These are phyloP conservation scores for Penicillium chermesinum DNA, from an alignment of 495 filamentous ascomycete species.

Conservation along the genomic window DNA sequence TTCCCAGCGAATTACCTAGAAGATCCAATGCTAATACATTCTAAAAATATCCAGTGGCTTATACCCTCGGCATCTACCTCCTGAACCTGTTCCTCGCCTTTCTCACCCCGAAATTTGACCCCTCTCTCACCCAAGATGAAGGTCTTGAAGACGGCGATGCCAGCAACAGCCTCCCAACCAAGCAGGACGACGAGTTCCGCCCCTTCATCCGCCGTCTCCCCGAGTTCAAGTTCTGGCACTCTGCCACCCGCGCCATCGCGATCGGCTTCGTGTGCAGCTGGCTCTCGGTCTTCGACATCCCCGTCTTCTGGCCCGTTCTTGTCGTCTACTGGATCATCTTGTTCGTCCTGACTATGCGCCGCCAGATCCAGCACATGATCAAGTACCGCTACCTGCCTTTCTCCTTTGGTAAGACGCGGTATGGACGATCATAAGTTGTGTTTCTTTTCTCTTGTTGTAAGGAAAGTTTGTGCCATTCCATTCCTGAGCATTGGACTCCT, in stretches of 20 bases:
- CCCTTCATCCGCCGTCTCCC: slow-evolving; percentile 94
- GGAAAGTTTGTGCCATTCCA: too few species aligned
- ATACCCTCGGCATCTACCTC: slow-evolving; percentile 97
- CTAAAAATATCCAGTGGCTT: slow-evolving; percentile 68
- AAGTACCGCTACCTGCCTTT: slow-evolving; percentile 99
- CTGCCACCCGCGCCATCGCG: slow-evolving; percentile 78
- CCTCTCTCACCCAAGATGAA: slow-evolving; percentile 89
- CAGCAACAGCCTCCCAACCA: slow-evolving; percentile 69
- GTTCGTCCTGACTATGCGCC: slow-evolving; percentile 91
- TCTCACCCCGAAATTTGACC: slow-evolving; percentile 97
- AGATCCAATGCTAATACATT: slow-evolving; percentile 2
- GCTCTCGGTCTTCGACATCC: slow-evolving; percentile 91
- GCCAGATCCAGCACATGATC: slow-evolving; percentile 99
- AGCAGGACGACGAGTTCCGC: slow-evolving; percentile 93
- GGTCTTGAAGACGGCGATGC: slow-evolving; percentile 90
- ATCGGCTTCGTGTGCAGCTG: slow-evolving; percentile 86
- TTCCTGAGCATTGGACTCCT: too few species aligned
- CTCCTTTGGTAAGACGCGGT: slow-evolving; percentile 84
- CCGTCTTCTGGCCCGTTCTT: slow-evolving; percentile 97
- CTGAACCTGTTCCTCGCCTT: slow-evolving; percentile 99
- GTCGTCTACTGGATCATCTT: slow-evolving; percentile 98
- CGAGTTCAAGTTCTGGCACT: slow-evolving; percentile 99
- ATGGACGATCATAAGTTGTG: slow-evolving; percentile 43
- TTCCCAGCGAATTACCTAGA: too few species aligned
- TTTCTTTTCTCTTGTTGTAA: not conserved